phyloP scores from a whole-genome alignment of 164 flowering plant species.

The Vitis amurensis region DNA sequence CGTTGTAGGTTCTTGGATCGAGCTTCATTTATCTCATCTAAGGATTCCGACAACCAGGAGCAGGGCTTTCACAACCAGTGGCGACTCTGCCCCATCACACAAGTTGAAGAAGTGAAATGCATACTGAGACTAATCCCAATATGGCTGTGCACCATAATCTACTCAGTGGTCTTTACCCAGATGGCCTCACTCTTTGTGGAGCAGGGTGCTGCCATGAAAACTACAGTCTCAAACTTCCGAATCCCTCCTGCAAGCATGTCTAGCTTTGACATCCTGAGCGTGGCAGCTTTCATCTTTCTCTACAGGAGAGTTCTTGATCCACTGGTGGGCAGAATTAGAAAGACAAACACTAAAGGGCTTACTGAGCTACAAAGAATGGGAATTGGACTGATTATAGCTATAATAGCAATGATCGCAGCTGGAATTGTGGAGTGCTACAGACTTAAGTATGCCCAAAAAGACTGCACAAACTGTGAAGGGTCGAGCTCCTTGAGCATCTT shows the following conservation, averaged over 20 bases:
- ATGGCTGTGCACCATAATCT: conserved; percentile 91
- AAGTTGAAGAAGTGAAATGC: conserved; percentile 94
- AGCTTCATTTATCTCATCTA: conserved; percentile 60
- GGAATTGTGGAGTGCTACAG: conserved; percentile 76
- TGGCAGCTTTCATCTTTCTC: conserved; percentile 70
- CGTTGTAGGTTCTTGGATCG: conserved; percentile 72
- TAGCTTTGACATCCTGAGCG: conserved; percentile 87
- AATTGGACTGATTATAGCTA: conserved; percentile 74
- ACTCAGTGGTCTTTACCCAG: conserved; percentile 90
- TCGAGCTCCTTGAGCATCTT: conserved; percentile 84
- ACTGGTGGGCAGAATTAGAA: conserved; percentile 41
- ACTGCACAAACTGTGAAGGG: conserved; percentile 56
- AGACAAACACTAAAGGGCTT: conserved; percentile 46
- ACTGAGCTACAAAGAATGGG: conserved; percentile 95
- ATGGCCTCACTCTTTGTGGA: conserved; percentile 97
- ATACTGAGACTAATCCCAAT: conserved; percentile 83
- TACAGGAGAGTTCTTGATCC: conserved; percentile 73
- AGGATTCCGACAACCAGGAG: conserved; percentile 38
- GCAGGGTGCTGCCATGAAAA: conserved; percentile 91
- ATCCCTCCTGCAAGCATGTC: conserved; percentile 97
- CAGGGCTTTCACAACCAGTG: conserved; percentile 6
- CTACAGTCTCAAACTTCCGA: conserved; percentile 51
- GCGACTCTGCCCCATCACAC: no score
- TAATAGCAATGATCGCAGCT: conserved; percentile 79
- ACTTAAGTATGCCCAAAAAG: conserved; percentile 55